These are phyloP conservation scores for Skeletonema potamos DNA, from an alignment of 108 stramenopile genomes.

Conservation along the genomic window DNA sequence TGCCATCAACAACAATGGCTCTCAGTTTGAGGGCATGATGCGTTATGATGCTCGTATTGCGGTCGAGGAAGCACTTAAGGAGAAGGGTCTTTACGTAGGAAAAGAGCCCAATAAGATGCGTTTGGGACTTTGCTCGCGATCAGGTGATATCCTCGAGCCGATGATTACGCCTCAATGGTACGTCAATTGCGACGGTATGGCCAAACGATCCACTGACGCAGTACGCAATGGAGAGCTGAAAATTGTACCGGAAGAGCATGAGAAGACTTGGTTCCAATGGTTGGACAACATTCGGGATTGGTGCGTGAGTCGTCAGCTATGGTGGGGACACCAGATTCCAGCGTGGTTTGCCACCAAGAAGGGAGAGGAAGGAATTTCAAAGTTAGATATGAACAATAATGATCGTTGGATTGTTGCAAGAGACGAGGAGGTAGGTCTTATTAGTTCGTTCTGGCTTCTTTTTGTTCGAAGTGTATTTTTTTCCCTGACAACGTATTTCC, in stretches of 20 bases:
- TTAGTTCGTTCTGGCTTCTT: background rate
- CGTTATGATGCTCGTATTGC: slow-evolving; percentile 97
- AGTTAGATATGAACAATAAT: slow-evolving; percentile 87
- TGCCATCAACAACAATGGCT: slow-evolving; percentile 88
- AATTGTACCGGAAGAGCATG: slow-evolving; percentile 92
- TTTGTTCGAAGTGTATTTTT: background rate
- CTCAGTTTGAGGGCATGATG: slow-evolving; percentile 95
- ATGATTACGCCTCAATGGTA: slow-evolving; percentile 99
- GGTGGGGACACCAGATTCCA: slow-evolving; percentile 99
- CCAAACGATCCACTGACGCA: slow-evolving; percentile 89
- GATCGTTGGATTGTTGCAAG: slow-evolving; percentile 97
- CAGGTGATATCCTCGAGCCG: slow-evolving; percentile 98
- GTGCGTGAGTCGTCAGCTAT: slow-evolving; percentile 98
- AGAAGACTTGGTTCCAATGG: slow-evolving; percentile 97
- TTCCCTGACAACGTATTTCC: background rate
- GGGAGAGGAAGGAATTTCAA: slow-evolving; percentile 60
- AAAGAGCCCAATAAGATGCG: slow-evolving; percentile 98
- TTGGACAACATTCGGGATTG: slow-evolving; percentile 98
- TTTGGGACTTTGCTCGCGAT: slow-evolving; percentile 94
- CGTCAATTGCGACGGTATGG: slow-evolving; percentile 96
- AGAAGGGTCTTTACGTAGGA: slow-evolving; percentile 91
- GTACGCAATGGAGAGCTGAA: slow-evolving; percentile 95
- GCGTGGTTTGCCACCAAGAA: slow-evolving; percentile 96
- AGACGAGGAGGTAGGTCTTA: slow-evolving; percentile 67
- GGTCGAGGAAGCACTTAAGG: slow-evolving; percentile 93